These are phyloP conservation scores for Theobroma grandiflorum DNA, from an alignment of 441 rosid species.

Conservation along the genomic window DNA sequence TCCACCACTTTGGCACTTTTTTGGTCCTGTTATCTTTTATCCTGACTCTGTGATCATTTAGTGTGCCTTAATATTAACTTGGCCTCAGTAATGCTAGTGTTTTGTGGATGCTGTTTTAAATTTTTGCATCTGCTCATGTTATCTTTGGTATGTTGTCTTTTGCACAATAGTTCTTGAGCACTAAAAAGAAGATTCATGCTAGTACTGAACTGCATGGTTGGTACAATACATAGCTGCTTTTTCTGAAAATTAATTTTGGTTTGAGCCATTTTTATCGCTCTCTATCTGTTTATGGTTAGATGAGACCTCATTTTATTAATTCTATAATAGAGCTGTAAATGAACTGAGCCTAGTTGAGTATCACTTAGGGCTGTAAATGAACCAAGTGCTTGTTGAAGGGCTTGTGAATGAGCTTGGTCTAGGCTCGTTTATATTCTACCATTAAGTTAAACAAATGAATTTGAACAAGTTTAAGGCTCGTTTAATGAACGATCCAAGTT, in stretches of 20 bases:
- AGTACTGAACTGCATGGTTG: neutral
- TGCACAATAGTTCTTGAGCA: neutral
- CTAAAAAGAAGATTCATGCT: neutral
- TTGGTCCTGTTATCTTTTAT: neutral
- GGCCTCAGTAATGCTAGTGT: neutral
- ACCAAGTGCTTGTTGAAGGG: too few relatives aligned
- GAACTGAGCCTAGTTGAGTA: too few relatives aligned
- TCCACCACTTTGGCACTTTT: neutral
- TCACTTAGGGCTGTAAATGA: too few relatives aligned
- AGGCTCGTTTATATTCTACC: too few relatives aligned
- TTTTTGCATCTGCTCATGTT: neutral
- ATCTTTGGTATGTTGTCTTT: neutral
- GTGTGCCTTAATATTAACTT: neutral
- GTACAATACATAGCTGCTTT: neutral
- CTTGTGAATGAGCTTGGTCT: too few relatives aligned
- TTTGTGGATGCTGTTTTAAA: neutral
- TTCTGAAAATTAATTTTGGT: slow-evolving; percentile 8
- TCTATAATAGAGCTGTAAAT: too few relatives aligned
- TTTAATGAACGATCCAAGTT: too few relatives aligned
- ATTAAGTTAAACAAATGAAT: too few relatives aligned
- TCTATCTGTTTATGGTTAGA: neutral
- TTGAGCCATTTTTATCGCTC: neutral
- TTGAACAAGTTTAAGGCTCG: too few relatives aligned
- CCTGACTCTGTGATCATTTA: neutral
- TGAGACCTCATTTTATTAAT: neutral